Evolutionary conservation across 768 basidiomycete species (phyloP).

Genomic region (Sarcodon sp.): DNA sequence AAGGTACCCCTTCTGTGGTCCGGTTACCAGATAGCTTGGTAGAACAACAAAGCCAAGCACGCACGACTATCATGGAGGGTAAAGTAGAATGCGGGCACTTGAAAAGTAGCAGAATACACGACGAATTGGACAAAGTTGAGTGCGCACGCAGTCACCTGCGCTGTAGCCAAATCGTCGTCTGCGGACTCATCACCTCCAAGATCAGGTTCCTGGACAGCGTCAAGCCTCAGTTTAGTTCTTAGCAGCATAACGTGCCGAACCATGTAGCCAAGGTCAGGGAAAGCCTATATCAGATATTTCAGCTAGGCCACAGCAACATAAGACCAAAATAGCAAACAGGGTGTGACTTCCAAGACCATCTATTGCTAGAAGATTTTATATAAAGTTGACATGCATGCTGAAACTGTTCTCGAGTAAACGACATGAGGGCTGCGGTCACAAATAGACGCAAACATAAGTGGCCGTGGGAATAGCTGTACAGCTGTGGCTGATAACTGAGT

Average conservation of each 20-base stretch:
- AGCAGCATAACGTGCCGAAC: constrained; percentile 12
- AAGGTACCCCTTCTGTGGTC: constrained; percentile 47
- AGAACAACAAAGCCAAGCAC: constrained; percentile 19
- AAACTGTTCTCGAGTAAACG: constrained; percentile 49
- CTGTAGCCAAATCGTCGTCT: constrained; percentile 26
- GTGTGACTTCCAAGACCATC: not conserved
- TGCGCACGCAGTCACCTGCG: constrained; percentile 7
- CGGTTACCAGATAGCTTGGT: constrained; percentile 7
- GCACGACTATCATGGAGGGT: constrained; percentile 51
- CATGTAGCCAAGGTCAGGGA: constrained; percentile 17
- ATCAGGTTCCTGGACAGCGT: constrained; percentile 1
- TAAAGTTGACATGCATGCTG: constrained; percentile 44
- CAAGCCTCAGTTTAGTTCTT: not conserved
- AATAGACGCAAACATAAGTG: constrained; percentile 7
- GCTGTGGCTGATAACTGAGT: not conserved
- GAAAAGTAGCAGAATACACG: constrained; percentile 67
- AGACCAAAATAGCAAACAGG: not conserved
- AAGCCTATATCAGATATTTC: constrained; percentile 8
- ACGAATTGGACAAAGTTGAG: constrained; percentile 51
- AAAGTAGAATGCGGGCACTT: constrained; percentile 80
- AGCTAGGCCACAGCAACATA: constrained; percentile 3
- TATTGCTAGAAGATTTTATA: constrained; percentile 17
- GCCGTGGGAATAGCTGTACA: not conserved
- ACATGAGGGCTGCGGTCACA: constrained; percentile 16
- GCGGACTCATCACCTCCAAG: constrained; percentile 6